These are phyloP conservation scores for Oryza punctata DNA, from an alignment of 176 grass and related monocot species.

Conservation along the genomic window DNA sequence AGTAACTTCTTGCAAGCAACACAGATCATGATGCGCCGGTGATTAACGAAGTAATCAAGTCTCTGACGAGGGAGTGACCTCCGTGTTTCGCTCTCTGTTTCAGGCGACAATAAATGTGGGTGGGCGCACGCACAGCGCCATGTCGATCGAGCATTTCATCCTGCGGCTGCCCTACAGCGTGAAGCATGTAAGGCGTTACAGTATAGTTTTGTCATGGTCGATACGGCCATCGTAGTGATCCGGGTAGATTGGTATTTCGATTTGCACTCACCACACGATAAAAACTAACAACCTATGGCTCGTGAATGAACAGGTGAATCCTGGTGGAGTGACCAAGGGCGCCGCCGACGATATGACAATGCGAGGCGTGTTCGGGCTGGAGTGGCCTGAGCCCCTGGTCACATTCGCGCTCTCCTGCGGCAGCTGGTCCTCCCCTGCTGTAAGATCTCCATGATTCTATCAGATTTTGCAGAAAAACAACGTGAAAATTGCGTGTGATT, in stretches of 20 bases:
- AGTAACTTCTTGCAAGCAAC: not conserved
- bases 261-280: not conserved
- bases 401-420: slow-evolving; percentile 95
- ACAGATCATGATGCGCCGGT: not conserved
- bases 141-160: slow-evolving; percentile 98
- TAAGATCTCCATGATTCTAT: slow-evolving; percentile 41
- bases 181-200: slow-evolving; percentile 58
- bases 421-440: slow-evolving; percentile 94
- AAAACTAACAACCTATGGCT: not conserved
- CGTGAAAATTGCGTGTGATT: not conserved
- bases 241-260: not conserved
- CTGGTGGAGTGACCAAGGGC: slow-evolving; percentile 36
- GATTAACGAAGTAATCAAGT: not conserved
- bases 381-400: slow-evolving; percentile 94
- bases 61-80: slow-evolving; percentile 13
- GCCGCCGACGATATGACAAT: slow-evolving; percentile 32
- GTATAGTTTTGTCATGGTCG: not conserved
- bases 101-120: slow-evolving; percentile 82
- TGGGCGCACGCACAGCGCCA: slow-evolving; percentile 81
- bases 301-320: slow-evolving; percentile 45
- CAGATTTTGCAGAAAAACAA: not conserved
- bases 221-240: not conserved
- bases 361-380: slow-evolving; percentile 64
- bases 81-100: not conserved
- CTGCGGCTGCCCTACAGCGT: slow-evolving; percentile 73